phyloP scores from a whole-genome alignment of 768 basidiomycete genomes.

The Lactarius evosmus region DNA sequence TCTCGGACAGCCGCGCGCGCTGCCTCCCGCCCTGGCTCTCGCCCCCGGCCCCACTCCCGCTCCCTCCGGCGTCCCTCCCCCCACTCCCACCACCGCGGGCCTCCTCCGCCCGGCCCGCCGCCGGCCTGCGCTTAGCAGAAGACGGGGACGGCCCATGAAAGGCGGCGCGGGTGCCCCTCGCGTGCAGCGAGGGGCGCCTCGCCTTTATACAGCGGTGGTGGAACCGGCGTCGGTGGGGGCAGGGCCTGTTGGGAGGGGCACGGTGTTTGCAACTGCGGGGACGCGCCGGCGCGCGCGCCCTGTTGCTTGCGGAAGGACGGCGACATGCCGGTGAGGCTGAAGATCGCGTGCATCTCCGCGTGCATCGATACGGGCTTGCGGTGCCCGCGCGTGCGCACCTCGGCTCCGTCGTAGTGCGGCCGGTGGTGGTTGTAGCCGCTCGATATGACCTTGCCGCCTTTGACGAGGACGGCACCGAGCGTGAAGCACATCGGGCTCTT shows the following conservation, averaged over 20 bases:
- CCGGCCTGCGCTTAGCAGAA: slow-evolving; percentile 5
- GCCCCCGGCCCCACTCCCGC: not conserved
- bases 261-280: slow-evolving; percentile 24
- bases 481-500: slow-evolving; percentile 52
- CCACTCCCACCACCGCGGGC: slow-evolving; percentile 18
- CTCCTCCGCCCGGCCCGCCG: slow-evolving; percentile 6
- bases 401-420: slow-evolving; percentile 50
- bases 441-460: slow-evolving; percentile 54
- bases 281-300: slow-evolving; percentile 34
- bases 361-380: slow-evolving; percentile 53
- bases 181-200: slow-evolving; percentile 25
- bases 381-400: slow-evolving; percentile 38
- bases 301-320: slow-evolving; percentile 51
- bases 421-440: slow-evolving; percentile 54
- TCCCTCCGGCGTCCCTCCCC: not conserved
- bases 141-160: slow-evolving; percentile 7
- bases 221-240: slow-evolving; percentile 29
- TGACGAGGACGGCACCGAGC: slow-evolving; percentile 48
- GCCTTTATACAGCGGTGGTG: slow-evolving; percentile 25
- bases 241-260: not conserved
- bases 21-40: not conserved
- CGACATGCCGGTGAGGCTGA: slow-evolving; percentile 47
- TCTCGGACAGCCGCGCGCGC: not conserved
- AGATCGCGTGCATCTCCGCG: slow-evolving; percentile 60
- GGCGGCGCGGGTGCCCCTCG: slow-evolving; percentile 25